A percentile compares a stretch with the other conserved stretches of the same genome.
Conservation (phyloP, 345 rosid species). For the Pelargonium nanum region DNA sequence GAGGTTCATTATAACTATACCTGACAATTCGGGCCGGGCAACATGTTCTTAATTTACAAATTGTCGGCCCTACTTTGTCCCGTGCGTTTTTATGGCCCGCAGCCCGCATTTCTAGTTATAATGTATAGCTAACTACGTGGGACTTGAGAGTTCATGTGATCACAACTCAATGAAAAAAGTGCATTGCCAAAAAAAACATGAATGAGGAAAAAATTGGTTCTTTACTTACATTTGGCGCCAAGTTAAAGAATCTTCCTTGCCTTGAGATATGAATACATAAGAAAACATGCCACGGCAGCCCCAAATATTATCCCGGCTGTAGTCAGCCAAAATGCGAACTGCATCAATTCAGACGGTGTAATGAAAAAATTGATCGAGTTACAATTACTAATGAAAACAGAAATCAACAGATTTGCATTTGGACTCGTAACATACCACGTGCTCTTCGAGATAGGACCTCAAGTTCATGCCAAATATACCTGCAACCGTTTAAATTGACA, state of each 20-base stretch:
- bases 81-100: no score
- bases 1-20: no score
- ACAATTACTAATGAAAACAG: not conserved
- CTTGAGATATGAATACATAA: slow-evolving; percentile 66
- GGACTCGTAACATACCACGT: slow-evolving; percentile 38
- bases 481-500: slow-evolving; percentile 18
- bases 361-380: not conserved
- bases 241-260: slow-evolving; percentile 58
- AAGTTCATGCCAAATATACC: slow-evolving; percentile 98
- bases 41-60: no score
- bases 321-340: slow-evolving; percentile 91
- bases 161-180: not conserved
- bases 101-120: no score
- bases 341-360: slow-evolving; percentile 23
- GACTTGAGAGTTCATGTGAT: not conserved
- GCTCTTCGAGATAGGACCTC: slow-evolving; percentile 93
- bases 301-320: slow-evolving; percentile 82
- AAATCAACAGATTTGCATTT: not conserved
- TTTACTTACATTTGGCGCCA: slow-evolving; percentile 1
- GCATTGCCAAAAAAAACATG: not conserved
- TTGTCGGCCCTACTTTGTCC: no score
- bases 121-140: no score
- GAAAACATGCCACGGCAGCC: slow-evolving; percentile 61
- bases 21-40: no score
- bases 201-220: not conserved